Conservation (phyloP, 805 yeast species). For the Teunomyces aglyptinius region DNA sequence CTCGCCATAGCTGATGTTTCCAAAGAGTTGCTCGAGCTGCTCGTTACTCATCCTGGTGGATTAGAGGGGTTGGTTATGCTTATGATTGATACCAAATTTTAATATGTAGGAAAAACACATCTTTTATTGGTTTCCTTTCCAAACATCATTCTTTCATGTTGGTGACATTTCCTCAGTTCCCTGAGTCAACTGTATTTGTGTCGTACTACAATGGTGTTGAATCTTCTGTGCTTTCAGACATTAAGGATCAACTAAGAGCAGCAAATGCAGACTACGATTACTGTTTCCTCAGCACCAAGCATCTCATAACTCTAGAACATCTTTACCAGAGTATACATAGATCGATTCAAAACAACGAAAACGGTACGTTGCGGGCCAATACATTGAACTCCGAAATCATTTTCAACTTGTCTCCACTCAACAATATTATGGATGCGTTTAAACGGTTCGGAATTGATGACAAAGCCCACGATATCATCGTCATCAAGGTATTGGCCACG, state of each 20-base stretch:
- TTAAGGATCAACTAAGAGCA: conserved; percentile 44
- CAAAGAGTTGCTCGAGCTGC: conserved; percentile 1
- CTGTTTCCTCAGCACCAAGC: conserved; percentile 63
- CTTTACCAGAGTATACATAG: conserved; percentile 58
- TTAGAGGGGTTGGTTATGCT: background rate
- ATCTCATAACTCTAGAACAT: conserved; percentile 61
- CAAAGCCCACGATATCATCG: conserved; percentile 44
- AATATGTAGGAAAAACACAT: background rate
- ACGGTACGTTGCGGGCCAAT: conserved; percentile 56
- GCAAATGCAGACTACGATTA: conserved; percentile 51
- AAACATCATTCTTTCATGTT: background rate
- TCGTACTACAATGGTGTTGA: conserved; percentile 47
- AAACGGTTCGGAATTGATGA: conserved; percentile 67
- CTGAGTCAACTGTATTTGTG: conserved; percentile 33
- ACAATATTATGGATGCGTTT: conserved; percentile 70
- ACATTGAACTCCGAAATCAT: conserved; percentile 71
- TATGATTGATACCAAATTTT: background rate
- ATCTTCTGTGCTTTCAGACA: conserved; percentile 33
- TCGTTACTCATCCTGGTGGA: background rate
- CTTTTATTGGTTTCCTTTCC: background rate
- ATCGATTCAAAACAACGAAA: conserved; percentile 51
- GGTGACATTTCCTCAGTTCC: conserved; percentile 47
- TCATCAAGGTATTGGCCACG: conserved; percentile 45
- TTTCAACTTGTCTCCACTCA: conserved; percentile 65
- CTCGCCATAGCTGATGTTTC: background rate